Conservation (phyloP, 2,329 filamentous ascomycete species). For the Arthrobotrys musiformis region DNA sequence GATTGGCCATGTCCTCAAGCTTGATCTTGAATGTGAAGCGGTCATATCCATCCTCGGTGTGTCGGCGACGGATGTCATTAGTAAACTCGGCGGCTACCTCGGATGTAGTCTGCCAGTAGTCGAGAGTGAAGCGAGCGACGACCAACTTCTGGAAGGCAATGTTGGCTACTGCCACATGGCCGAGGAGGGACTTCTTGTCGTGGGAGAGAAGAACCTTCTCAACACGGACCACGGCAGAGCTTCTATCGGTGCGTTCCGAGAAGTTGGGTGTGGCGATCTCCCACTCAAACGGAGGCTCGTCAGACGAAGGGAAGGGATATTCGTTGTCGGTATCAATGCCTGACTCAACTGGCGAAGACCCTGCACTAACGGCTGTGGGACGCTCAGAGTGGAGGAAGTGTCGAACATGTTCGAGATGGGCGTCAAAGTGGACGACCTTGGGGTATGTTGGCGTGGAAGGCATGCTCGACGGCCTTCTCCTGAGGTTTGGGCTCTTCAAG, state of each 20-base stretch:
- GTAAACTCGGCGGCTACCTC: constrained; percentile 91
- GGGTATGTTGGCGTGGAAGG: constrained; percentile 94
- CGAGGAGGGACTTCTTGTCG: constrained; percentile 87
- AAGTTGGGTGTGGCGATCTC: constrained; percentile 88
- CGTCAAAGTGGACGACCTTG: constrained; percentile 98
- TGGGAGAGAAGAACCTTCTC: constrained; percentile 87
- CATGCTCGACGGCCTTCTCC: constrained; percentile 90
- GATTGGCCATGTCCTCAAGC: constrained; percentile 86
- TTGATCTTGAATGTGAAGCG: constrained; percentile 95
- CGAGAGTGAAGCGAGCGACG: constrained; percentile 91
- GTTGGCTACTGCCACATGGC: constrained; percentile 85
- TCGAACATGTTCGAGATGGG: constrained; percentile 92
- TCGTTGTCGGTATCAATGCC: constrained; percentile 83
- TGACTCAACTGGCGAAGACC: constrained; percentile 87
- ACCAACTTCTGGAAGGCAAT: constrained; percentile 88
- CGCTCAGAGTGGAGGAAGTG: constrained; percentile 95
- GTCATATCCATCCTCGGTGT: constrained; percentile 76
- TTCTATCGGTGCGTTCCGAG: constrained; percentile 66
- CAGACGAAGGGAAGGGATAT: constrained; percentile 79
- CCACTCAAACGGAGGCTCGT: constrained; percentile 77
- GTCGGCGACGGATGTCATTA: constrained; percentile 77
- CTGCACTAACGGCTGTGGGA: constrained; percentile 93
- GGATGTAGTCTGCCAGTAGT: constrained; percentile 98
- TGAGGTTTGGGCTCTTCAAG: constrained; percentile 76
- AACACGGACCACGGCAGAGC: constrained; percentile 70